phyloP scores from a whole-genome alignment of 306 rosid species.

The Rosa rugosa region DNA sequence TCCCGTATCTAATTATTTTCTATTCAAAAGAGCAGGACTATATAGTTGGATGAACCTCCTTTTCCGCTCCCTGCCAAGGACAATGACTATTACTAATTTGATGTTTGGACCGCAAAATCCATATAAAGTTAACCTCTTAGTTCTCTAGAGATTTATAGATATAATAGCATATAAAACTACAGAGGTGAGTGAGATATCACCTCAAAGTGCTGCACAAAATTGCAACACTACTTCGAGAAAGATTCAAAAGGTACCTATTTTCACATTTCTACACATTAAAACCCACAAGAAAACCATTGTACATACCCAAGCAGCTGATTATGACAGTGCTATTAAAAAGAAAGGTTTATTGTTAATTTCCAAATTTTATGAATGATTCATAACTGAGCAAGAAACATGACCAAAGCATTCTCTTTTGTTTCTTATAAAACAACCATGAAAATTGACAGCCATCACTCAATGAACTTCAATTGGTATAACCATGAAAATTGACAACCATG shows the following conservation, averaged over 20 bases:
- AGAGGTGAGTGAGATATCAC: neutral
- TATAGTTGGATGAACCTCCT: too few species aligned
- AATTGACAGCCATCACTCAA: neutral
- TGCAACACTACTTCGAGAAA: neutral
- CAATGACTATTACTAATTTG: too few species aligned
- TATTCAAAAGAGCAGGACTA: neutral
- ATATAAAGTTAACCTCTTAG: too few species aligned
- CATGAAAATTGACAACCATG: too few species aligned
- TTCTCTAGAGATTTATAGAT: too few species aligned
- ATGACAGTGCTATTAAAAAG: neutral
- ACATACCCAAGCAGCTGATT: neutral
- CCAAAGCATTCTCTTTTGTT: neutral
- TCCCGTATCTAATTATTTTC: neutral
- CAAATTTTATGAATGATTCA: neutral
- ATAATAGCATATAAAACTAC: too few species aligned
- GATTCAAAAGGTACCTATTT: neutral
- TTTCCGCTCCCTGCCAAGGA: too few species aligned
- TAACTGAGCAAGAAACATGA: neutral
- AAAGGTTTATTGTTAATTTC: neutral
- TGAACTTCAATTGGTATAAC: neutral
- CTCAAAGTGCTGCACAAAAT: neutral
- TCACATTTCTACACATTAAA: neutral
- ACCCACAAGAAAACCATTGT: neutral
- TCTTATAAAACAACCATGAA: neutral
- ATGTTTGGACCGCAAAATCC: too few species aligned